Conservation (phyloP, 1,284 basidiomycete species). For the Ustilago sp. region DNA sequence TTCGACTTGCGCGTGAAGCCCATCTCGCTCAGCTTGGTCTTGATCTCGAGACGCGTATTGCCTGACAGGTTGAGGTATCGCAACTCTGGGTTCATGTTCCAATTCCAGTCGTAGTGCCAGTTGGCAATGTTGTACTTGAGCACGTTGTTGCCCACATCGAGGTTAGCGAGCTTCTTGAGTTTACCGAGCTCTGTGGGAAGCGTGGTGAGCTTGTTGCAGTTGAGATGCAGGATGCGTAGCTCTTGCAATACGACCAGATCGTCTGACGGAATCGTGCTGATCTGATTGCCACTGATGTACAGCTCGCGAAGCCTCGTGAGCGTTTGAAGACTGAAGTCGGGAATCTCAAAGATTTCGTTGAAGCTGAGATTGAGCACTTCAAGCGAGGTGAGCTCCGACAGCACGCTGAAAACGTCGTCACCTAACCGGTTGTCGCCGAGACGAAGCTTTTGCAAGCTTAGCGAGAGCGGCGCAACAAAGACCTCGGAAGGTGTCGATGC, state of each 20-base stretch:
- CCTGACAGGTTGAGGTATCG: slow-evolving; percentile 89
- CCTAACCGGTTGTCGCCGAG: slow-evolving; percentile 90
- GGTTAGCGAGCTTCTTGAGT: slow-evolving; percentile 80
- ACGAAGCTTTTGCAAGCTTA: slow-evolving; percentile 81
- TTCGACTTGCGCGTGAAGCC: slow-evolving; percentile 67
- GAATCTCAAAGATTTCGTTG: slow-evolving; percentile 91
- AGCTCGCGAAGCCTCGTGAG: slow-evolving; percentile 81
- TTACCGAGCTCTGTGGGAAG: slow-evolving; percentile 90
- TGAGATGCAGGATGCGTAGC: slow-evolving; percentile 78
- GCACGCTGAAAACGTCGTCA: slow-evolving; percentile 83
- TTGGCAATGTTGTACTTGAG: slow-evolving; percentile 99
- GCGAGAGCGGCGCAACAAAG: slow-evolving; percentile 76
- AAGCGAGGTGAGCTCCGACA: slow-evolving; percentile 75
- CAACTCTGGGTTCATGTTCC: slow-evolving; percentile 96
- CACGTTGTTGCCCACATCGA: slow-evolving; percentile 94
- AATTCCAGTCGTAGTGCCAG: slow-evolving; percentile 99
- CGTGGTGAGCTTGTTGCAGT: slow-evolving; percentile 93
- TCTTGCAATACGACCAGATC: slow-evolving; percentile 61
- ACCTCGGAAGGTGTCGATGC: slow-evolving; percentile 35
- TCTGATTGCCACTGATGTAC: slow-evolving; percentile 92
- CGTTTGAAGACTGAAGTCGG: slow-evolving; percentile 78
- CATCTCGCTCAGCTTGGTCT: slow-evolving; percentile 72
- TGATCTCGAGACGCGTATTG: slow-evolving; percentile 88
- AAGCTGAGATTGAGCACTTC: slow-evolving; percentile 90
- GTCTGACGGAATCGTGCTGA: slow-evolving; percentile 86